Conservation (phyloP, 306 rosid genomes). For the Rosa persica region DNA sequence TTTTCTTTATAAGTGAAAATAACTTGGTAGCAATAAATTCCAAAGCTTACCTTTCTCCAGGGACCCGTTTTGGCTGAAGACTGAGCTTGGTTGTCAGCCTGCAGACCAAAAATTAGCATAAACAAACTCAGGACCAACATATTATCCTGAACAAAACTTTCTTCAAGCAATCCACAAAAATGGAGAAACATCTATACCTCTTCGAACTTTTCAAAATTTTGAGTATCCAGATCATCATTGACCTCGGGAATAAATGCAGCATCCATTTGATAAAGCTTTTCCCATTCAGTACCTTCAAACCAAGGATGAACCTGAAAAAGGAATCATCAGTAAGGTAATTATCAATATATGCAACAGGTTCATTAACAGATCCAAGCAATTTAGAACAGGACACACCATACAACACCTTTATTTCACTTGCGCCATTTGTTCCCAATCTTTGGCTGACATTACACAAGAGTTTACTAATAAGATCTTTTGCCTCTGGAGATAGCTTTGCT, state of each 20-base stretch:
- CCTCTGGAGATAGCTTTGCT: conserved; percentile 75
- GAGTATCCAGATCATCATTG: conserved; percentile 94
- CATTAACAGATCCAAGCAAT: conserved; percentile 38
- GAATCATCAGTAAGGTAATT: conserved; percentile 46
- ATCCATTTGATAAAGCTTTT: conserved; percentile 82
- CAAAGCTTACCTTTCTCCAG: conserved; percentile 82
- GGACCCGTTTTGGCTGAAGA: conserved; percentile 76
- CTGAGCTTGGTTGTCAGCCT: conserved; percentile 67
- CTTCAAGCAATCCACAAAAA: conserved; percentile 26
- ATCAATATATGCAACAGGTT: conserved; percentile 27
- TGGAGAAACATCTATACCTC: conserved; percentile 55
- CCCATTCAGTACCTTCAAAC: conserved; percentile 78
- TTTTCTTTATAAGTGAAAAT: conserved; percentile 12
- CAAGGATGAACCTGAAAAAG: conserved; percentile 71
- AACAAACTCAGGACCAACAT: conserved; percentile 23
- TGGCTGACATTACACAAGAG: conserved; percentile 85
- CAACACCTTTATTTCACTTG: conserved; percentile 95
- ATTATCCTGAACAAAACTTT: conserved; percentile 19
- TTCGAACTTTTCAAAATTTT: conserved; percentile 94
- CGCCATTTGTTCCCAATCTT: conserved; percentile 86
- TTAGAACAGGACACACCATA: conserved; percentile 60
- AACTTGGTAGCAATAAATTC: conserved; percentile 8
- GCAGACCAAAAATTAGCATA: conserved; percentile 31
- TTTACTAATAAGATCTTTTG: conserved; percentile 78
- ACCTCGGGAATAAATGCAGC: conserved; percentile 99